Evolutionary conservation across 169 alveolate species (phyloP).

Genomic region (Miamiensis avidus): DNA sequence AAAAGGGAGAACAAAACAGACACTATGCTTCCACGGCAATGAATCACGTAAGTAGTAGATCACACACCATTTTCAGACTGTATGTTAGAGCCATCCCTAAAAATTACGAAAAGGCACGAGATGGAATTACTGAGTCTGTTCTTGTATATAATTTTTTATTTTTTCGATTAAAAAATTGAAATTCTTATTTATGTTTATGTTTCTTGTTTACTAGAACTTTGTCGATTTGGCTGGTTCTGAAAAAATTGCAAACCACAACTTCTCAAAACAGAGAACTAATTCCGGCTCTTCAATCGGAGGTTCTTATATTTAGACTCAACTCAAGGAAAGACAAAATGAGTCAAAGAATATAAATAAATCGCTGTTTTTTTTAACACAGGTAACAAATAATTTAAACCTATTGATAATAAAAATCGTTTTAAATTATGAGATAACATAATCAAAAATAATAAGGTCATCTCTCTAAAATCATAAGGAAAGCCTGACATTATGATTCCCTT

Average conservation of each 20-base stretch:
- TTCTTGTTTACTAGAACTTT: constrained; percentile 48
- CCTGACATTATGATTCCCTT: constrained; percentile 68
- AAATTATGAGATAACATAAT: no score
- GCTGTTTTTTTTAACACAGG: constrained; percentile 73
- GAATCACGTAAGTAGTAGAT: constrained; percentile 75
- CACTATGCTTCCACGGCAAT: constrained; percentile 75
- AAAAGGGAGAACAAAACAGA: constrained; percentile 69
- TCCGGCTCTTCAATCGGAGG: constrained; percentile 2
- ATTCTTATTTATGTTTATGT: no score
- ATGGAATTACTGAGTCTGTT: constrained; percentile 41
- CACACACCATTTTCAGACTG: constrained; percentile 75
- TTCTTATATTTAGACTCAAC: constrained; percentile 2
- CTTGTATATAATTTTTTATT: not conserved
- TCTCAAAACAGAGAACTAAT: constrained; percentile 11
- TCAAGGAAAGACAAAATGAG: constrained; percentile 49
- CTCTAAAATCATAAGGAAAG: constrained; percentile 53
- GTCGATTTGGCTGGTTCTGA: constrained; percentile 84
- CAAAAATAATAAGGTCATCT: not conserved
- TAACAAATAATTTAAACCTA: constrained; percentile 20
- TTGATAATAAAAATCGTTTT: no score
- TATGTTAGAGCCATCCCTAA: constrained; percentile 48
- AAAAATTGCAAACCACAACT: constrained; percentile 56
- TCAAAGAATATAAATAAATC: constrained; percentile 72
- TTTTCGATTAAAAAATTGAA: not conserved
- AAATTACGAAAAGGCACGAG: not conserved